Conservation (phyloP, 306 rosid genomes). For the Corylus americana region DNA sequence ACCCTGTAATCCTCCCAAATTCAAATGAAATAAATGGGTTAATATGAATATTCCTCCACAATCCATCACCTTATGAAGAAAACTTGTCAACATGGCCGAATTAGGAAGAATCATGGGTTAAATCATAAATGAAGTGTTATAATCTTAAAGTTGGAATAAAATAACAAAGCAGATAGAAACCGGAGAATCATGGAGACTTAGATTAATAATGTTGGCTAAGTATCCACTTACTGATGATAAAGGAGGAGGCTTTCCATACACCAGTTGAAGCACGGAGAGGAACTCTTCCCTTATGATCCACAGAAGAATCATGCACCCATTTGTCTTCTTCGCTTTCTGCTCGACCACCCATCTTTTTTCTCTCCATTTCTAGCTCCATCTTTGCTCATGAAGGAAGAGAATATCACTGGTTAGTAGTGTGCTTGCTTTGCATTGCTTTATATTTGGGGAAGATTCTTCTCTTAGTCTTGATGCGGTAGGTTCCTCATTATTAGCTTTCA, state of each 20-base stretch:
- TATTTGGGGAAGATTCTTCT: not conserved
- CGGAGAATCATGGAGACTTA: not conserved
- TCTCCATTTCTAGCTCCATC: constrained; percentile 33
- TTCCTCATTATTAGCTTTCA: not conserved
- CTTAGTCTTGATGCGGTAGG: not conserved
- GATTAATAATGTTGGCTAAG: not conserved
- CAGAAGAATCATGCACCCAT: constrained; percentile 51
- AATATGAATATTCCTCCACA: no score
- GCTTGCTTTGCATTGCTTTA: not conserved
- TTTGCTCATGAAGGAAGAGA: not conserved
- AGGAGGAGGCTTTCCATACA: constrained; percentile 59
- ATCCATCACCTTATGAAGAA: no score
- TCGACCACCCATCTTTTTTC: not conserved
- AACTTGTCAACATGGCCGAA: no score
- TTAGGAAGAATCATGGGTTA: not conserved
- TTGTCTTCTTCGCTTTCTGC: constrained; percentile 40
- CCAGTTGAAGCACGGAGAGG: constrained; percentile 65
- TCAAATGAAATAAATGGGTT: no score
- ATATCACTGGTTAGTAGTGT: not conserved
- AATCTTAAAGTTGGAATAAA: no score
- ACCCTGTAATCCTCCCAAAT: no score
- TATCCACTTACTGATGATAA: constrained; percentile 45
- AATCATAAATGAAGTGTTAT: no score
- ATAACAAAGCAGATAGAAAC: not conserved
- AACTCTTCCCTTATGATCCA: constrained; percentile 47